phyloP scores from a whole-genome alignment of 495 filamentous ascomycete species.

The Podospora pseudoanserina region DNA sequence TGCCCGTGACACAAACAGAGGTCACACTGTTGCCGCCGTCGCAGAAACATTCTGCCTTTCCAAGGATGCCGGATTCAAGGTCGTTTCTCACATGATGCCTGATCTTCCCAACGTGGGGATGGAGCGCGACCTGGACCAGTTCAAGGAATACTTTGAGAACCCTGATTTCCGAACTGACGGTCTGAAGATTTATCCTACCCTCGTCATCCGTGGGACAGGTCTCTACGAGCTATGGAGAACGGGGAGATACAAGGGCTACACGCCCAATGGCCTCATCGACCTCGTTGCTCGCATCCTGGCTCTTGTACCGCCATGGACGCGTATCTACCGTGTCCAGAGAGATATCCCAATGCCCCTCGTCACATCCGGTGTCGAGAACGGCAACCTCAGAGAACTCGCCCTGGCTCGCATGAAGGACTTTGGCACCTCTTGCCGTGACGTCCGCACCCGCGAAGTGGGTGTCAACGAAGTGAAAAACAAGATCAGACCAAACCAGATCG shows the following conservation, averaged over 20 bases:
- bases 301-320: constrained; percentile 93
- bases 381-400: constrained; percentile 89
- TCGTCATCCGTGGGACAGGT: constrained; percentile 95
- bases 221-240: constrained; percentile 97
- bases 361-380: constrained; percentile 94
- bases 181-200: constrained; percentile 94
- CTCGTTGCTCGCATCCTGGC: constrained; percentile 93
- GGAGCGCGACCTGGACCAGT: constrained; percentile 95
- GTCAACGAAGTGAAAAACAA: constrained; percentile 99
- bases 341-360: constrained; percentile 99
- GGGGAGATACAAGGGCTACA: constrained; percentile 96
- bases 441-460: constrained; percentile 95
- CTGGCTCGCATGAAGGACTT: constrained; percentile 97
- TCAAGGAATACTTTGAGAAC: constrained; percentile 96
- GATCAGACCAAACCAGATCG: constrained; percentile 92
- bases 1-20: constrained; percentile 94
- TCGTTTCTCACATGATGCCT: constrained; percentile 99
- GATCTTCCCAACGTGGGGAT: constrained; percentile 97
- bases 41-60: constrained; percentile 91
- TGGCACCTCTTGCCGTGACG: constrained; percentile 92
- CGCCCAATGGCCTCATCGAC: constrained; percentile 91
- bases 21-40: constrained; percentile 91
- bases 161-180: constrained; percentile 96
- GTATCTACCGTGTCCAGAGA: constrained; percentile 96
- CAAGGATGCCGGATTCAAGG: constrained; percentile 98